These are phyloP conservation scores for Salinomyces thailandicus DNA, from an alignment of 2,329 filamentous ascomycete genomes.

Conservation along the genomic window DNA sequence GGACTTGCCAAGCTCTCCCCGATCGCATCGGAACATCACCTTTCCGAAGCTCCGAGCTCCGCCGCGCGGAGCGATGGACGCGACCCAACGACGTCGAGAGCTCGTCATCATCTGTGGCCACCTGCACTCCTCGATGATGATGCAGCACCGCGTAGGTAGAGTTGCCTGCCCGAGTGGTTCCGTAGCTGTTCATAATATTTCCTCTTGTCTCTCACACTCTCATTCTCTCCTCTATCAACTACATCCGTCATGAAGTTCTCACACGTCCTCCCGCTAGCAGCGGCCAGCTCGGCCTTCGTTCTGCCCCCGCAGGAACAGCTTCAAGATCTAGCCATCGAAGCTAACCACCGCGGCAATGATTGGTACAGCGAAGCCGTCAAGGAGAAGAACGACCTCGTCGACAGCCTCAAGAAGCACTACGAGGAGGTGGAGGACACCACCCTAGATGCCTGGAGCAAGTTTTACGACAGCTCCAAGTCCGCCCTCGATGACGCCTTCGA, in stretches of 20 bases:
- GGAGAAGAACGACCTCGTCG: constrained; percentile 28
- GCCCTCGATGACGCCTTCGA: constrained; percentile 36
- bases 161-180: background rate
- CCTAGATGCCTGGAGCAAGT: constrained; percentile 15
- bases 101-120: background rate
- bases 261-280: constrained; percentile 40
- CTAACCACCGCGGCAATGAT: constrained; percentile 20
- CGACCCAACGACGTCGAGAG: no score
- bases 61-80: background rate
- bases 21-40: no score
- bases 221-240: background rate
- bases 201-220: background rate
- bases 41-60: background rate
- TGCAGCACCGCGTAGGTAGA: background rate
- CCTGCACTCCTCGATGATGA: background rate
- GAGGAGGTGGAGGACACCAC: constrained; percentile 13
- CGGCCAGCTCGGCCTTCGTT: constrained; percentile 42
- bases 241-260: constrained; percentile 39
- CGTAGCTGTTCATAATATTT: background rate
- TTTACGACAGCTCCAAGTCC: constrained; percentile 24
- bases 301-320: constrained; percentile 42
- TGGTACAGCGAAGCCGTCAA: constrained; percentile 24
- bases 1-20: no score
- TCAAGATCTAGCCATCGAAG: constrained; percentile 31
- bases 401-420: constrained; percentile 15